Evolutionary conservation across 2,329 filamentous ascomycete species (phyloP), one percentile per base, ranked within the genome.

Genomic region (Fusarium nodosum): DNA sequence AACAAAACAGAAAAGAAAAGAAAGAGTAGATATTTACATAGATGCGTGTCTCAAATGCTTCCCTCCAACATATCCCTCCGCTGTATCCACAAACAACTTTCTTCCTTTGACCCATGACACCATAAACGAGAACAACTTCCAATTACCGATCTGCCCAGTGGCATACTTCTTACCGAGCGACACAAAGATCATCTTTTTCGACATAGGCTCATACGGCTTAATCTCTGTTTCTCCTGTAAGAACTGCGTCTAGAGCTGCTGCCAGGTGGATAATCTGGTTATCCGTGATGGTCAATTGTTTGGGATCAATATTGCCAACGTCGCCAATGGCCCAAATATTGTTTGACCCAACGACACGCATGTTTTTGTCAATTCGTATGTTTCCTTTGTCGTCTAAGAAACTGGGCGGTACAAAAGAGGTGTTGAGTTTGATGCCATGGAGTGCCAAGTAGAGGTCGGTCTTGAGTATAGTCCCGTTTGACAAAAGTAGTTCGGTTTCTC

Each of bases 251-350:
- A 82, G 72, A 10, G 79, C 77, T 10, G 64, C 62, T 4, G 75
- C 74, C 28, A 81, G 53, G 53, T 76, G 69, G 16, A 78, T 73
- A 50, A 79, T 76, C 52, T 80, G 78, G 38, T 68, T 72, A 50
- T 79, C 77, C 1, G 74, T 75, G 3, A 76, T 65, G 1, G 77
- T 73, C n/a, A 78, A 69, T 38, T 79, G 80, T 56, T 82, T 82
- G 10, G 76, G 67, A 50, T 83, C 78, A 5, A 81, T 74, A 64
- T 80, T 77, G 5, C 81, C 81, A 1, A 79, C 77, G 53, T 85
- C 83, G 12, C 83, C 82, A 4, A 82, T 64, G 3, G 79, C 78
- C 76, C 82, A 84, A 6, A 84, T 72, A 56, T 83, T 83, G 6
- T 71, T 51, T 34, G 77, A 72, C 0, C 75, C 75, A 0, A 59